A percentile compares a stretch with the other conserved stretches of the same genome.
Conservation (phyloP, 345 rosid species). For the Raphanus sativus region DNA sequence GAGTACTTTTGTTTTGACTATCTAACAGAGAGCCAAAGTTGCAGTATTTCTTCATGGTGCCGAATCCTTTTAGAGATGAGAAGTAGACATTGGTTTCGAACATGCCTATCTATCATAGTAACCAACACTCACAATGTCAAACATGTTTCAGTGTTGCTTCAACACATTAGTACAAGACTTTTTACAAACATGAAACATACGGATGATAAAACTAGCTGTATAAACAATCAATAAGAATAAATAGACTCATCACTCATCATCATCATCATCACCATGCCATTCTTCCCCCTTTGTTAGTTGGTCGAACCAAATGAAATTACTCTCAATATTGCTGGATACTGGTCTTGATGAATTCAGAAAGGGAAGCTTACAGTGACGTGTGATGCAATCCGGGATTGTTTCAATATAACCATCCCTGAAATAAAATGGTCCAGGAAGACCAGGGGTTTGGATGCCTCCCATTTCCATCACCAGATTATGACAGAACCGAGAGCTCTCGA, state of each 20-base stretch:
- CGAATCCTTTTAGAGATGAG: too few species aligned
- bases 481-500: constrained; percentile 30
- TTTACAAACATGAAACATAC: too few species aligned
- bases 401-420: constrained; percentile 20
- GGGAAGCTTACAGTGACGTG: constrained; percentile 28
- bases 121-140: constrained; percentile 80
- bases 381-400: constrained; percentile 24
- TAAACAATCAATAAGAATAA: too few species aligned
- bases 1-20: too few species aligned
- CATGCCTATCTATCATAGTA: constrained; percentile 11
- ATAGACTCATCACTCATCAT: neutral
- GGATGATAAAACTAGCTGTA: too few species aligned
- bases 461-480: constrained; percentile 32
- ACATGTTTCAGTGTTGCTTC: constrained; percentile 48
- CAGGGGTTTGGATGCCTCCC: constrained; percentile 8
- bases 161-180: too few species aligned
- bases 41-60: too few species aligned
- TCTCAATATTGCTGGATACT: neutral
- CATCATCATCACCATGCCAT: neutral
- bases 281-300: neutral
- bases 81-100: too few species aligned
- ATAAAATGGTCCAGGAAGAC: constrained; percentile 25
- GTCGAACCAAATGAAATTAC: neutral
- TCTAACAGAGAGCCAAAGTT: too few species aligned
- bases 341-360: constrained; percentile 27